phyloP scores from a whole-genome alignment of 2,329 filamentous ascomycete species.

The Hypomyces rosellus region DNA sequence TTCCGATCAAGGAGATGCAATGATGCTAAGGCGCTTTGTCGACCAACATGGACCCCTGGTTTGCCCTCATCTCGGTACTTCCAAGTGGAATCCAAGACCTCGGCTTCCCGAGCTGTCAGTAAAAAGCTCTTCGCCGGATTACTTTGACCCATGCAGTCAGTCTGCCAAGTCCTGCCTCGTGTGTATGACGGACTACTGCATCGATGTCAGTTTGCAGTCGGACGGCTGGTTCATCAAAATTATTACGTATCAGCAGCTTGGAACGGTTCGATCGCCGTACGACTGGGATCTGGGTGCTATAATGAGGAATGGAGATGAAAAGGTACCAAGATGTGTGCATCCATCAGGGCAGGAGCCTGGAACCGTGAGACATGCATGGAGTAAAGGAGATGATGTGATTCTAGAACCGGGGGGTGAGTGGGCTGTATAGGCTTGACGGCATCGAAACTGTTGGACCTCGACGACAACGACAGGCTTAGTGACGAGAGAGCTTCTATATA shows the following conservation, averaged over 20 bases:
- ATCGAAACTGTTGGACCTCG: no score
- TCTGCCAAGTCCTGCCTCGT: conserved; percentile 11
- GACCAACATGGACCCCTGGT: neutral
- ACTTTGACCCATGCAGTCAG: conserved; percentile 1
- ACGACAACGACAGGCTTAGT: no score
- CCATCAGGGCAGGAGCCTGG: no score
- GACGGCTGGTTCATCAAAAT: conserved; percentile 11
- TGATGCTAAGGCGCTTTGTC: neutral
- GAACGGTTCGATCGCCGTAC: conserved; percentile 9
- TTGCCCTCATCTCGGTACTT: neutral
- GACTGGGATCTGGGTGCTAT: conserved; percentile 11
- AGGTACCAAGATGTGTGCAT: no score
- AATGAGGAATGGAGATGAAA: no score
- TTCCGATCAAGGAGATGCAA: neutral
- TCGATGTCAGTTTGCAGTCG: conserved; percentile 1
- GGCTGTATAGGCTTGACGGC: no score
- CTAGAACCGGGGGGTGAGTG: no score
- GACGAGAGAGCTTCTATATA: no score
- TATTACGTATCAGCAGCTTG: conserved; percentile 10
- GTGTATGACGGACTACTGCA: conserved; percentile 12
- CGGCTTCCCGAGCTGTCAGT: neutral
- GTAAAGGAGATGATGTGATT: no score
- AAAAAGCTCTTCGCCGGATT: neutral
- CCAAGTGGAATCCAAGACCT: neutral
- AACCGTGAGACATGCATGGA: no score